Percentiles rank a stretch among this genome's conserved stretches.
Evolutionary conservation across 768 basidiomycete genomes (phyloP).

Genomic region (Suillus plorans): DNA sequence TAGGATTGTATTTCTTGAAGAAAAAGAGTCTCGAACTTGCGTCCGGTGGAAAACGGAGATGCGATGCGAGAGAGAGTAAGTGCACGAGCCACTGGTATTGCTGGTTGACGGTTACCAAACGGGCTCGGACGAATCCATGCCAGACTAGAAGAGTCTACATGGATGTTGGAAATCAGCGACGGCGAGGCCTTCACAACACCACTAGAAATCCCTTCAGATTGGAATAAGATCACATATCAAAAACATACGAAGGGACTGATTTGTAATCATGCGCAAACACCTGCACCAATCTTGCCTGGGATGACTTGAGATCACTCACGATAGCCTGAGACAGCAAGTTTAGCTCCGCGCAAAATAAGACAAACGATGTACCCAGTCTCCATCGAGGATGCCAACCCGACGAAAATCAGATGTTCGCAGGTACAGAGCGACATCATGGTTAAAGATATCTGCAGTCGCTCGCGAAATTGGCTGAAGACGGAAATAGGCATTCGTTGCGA

Average conservation of each 20-base stretch:
- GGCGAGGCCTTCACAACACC: constrained; percentile 46
- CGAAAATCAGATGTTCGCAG: constrained; percentile 63
- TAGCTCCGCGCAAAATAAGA: constrained; percentile 3
- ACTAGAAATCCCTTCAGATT: constrained; percentile 26
- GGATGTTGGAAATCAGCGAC: constrained; percentile 54
- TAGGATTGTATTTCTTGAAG: constrained; percentile 60
- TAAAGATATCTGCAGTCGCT: neutral
- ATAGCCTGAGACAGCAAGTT: constrained; percentile 44
- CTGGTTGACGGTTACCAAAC: constrained; percentile 56
- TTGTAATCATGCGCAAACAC: constrained; percentile 52
- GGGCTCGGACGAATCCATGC: constrained; percentile 53
- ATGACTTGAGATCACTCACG: constrained; percentile 36
- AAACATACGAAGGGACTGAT: constrained; percentile 36
- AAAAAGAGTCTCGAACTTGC: constrained; percentile 61
- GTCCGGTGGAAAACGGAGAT: constrained; percentile 67
- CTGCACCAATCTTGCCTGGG: constrained; percentile 52
- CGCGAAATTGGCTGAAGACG: constrained; percentile 29
- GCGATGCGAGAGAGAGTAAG: constrained; percentile 81
- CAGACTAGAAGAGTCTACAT: constrained; percentile 24
- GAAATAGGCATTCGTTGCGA: constrained; percentile 20
- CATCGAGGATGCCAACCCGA: constrained; percentile 63
- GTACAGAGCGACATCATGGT: constrained; percentile 59
- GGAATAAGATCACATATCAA: constrained; percentile 6
- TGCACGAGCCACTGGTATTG: constrained; percentile 64
- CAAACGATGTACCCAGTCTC: constrained; percentile 67